Evolutionary conservation across 176 grass and related monocot genomes (phyloP).

Genomic region (Phyllostachys edulis): DNA sequence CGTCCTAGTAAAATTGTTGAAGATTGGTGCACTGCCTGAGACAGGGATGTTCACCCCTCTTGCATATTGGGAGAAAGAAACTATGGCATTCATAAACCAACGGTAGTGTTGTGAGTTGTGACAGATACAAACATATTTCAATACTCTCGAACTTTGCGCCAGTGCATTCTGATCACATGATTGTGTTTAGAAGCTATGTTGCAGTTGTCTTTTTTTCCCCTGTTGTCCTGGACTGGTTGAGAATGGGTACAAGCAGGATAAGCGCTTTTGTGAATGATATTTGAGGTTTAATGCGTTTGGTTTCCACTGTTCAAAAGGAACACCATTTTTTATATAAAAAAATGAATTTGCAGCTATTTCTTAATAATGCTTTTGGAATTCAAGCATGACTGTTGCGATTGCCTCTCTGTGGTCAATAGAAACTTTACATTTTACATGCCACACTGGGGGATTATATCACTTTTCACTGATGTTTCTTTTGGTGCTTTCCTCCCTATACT

Average conservation of each 20-base stretch:
- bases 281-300: not conserved
- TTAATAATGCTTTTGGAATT: not conserved
- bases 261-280: not conserved
- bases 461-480: not conserved
- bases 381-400: not conserved
- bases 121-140: not conserved
- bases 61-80: not conserved
- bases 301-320: not conserved
- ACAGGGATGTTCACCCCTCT: not conserved
- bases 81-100: not conserved
- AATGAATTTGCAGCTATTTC: conserved; percentile 5
- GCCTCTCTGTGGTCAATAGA: conserved; percentile 8
- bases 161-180: not conserved
- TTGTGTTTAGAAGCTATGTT: not conserved
- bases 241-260: not conserved
- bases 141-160: not conserved
- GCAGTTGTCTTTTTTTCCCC: not conserved
- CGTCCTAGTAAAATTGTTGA: not conserved
- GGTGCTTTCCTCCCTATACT: not conserved
- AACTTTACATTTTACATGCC: conserved; percentile 14
- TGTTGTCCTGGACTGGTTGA: not conserved
- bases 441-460: not conserved
- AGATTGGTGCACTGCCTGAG: not conserved
- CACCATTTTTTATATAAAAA: not conserved
- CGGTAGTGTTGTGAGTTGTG: not conserved